phyloP scores from a whole-genome alignment of 352 stramenopile species.

The Pythium folliculosum region DNA sequence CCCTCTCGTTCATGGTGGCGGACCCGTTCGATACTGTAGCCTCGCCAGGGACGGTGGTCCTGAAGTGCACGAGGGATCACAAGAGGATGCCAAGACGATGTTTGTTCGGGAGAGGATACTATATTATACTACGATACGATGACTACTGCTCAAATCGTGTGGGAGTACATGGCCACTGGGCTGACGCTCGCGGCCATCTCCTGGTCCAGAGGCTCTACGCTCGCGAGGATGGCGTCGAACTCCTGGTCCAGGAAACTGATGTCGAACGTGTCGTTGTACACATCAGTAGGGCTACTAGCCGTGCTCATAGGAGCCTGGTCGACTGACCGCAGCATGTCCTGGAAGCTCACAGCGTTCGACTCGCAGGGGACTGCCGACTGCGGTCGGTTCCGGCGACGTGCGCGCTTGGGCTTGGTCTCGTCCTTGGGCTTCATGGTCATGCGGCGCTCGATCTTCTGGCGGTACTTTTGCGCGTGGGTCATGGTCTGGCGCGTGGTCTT shows the following conservation, averaged over 20 bases:
- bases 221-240: not conserved
- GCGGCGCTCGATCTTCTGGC: slow-evolving; percentile 61
- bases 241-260: not conserved
- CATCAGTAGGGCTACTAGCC: not conserved
- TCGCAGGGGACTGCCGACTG: not conserved
- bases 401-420: not conserved
- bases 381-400: not conserved
- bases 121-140: too few species aligned
- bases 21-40: too few species aligned
- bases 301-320: not conserved
- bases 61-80: too few species aligned
- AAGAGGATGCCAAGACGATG: too few species aligned
- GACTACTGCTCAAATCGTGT: not conserved
- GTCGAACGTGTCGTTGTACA: not conserved
- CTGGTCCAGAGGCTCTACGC: not conserved
- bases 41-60: too few species aligned
- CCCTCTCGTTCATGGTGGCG: too few species aligned
- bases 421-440: slow-evolving; percentile 25
- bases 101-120: too few species aligned
- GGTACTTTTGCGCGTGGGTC: slow-evolving; percentile 60
- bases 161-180: not conserved
- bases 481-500: slow-evolving; percentile 84
- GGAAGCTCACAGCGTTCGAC: too few species aligned
- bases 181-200: not conserved
- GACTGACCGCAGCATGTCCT: not conserved